Percentiles rank a stretch among this genome's conserved stretches.
Evolutionary conservation across 2,329 filamentous ascomycete species (phyloP).

Genomic region (Colletotrichum sp.): DNA sequence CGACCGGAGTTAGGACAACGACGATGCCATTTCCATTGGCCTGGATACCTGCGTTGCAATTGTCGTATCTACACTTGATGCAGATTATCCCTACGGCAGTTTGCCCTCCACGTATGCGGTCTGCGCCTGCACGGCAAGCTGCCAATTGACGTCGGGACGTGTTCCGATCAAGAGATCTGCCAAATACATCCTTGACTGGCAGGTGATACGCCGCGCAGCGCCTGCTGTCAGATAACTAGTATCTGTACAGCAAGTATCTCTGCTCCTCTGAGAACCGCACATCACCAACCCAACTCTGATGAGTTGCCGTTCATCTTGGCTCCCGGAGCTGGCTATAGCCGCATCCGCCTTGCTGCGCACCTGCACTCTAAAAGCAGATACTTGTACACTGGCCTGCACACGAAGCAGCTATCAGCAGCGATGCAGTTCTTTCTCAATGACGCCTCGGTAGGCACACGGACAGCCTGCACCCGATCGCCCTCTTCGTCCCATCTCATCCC

Average conservation of each 20-base stretch:
- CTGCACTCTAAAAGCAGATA: neutral
- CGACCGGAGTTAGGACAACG: neutral
- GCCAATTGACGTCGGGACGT: neutral
- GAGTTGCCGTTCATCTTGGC: neutral
- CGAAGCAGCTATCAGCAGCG: neutral
- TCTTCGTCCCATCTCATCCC: neutral
- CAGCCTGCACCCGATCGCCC: neutral
- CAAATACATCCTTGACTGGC: neutral
- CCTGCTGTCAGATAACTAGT: neutral
- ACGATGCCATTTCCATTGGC: neutral
- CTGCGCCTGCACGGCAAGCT: neutral
- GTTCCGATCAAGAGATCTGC: neutral
- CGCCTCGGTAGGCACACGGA: neutral
- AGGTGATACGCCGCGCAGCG: neutral
- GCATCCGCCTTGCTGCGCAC: neutral
- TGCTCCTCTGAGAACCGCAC: neutral
- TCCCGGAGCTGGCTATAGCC: neutral
- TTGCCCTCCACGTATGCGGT: neutral
- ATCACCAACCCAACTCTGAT: neutral
- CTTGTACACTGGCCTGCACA: neutral
- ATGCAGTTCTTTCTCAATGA: neutral
- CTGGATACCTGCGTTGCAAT: neutral
- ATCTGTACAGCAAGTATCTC: neutral
- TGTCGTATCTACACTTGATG: neutral
- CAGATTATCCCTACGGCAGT: neutral